These are phyloP conservation scores for Plantago ovata DNA, from an alignment of 257 asterid species.

Conservation along the genomic window DNA sequence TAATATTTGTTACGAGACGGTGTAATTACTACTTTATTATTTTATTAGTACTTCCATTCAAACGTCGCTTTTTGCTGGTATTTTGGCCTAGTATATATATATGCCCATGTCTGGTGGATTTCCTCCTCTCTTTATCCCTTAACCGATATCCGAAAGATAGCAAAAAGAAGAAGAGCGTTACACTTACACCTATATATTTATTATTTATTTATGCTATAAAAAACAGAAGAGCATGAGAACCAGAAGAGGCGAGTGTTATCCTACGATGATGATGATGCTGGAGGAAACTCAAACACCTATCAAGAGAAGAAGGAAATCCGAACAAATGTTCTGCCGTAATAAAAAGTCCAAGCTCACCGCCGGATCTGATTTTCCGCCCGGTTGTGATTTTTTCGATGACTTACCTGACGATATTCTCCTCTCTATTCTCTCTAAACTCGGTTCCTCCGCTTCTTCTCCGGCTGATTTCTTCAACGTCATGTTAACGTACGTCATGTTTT, in stretches of 20 bases:
- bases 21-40: background rate
- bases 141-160: background rate
- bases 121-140: conserved; percentile 21
- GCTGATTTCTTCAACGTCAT: conserved; percentile 63
- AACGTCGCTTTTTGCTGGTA: conserved; percentile 24
- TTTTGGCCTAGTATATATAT: conserved; percentile 20
- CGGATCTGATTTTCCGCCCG: conserved; percentile 19
- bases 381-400: conserved; percentile 48
- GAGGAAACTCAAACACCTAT: background rate
- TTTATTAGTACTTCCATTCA: background rate
- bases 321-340: conserved; percentile 27
- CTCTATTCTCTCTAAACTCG: conserved; percentile 51
- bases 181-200: background rate
- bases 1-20: too few relatives aligned
- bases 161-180: conserved; percentile 4
- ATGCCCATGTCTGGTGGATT: background rate
- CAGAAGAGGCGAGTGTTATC: conserved; percentile 50
- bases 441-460: conserved; percentile 51
- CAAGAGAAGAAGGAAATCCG: conserved; percentile 30
- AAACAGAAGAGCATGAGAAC: conserved; percentile 41
- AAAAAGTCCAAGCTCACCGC: conserved; percentile 30
- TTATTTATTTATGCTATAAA: background rate
- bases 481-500: conserved; percentile 61
- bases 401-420: conserved; percentile 79
- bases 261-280: conserved; percentile 27